Evolutionary conservation across 148 eudicot genomes (phyloP).

Genomic region (Suaeda aralocaspica): DNA sequence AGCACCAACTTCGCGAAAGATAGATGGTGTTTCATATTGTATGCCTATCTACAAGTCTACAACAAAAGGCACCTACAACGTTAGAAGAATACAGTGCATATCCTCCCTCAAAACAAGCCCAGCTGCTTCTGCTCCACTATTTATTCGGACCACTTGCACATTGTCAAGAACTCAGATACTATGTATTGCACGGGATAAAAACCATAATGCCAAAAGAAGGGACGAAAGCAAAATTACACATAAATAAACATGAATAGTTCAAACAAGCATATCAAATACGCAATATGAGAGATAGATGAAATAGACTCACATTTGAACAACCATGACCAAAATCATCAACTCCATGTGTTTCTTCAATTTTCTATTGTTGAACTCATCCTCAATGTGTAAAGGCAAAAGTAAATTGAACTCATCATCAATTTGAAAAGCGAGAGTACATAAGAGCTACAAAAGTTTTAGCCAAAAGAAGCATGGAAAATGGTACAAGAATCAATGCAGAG

Average conservation of each 20-base stretch:
- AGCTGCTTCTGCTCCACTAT: not conserved
- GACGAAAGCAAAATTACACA: not conserved
- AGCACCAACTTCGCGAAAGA: too few species aligned
- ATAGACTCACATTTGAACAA: not conserved
- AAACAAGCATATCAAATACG: not conserved
- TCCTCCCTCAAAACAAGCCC: not conserved
- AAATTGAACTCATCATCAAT: not conserved
- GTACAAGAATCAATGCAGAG: not conserved
- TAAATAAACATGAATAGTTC: not conserved
- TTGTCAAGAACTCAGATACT: not conserved
- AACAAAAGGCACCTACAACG: not conserved
- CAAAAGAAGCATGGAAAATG: slow-evolving; percentile 8
- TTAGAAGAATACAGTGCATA: not conserved
- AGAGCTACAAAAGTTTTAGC: slow-evolving; percentile 13
- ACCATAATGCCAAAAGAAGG: not conserved
- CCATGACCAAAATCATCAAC: not conserved
- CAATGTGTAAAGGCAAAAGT: slow-evolving; percentile 10
- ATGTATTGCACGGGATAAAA: not conserved
- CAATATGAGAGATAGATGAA: not conserved
- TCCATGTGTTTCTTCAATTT: not conserved
- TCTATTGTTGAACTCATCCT: not conserved
- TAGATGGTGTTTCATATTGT: not conserved
- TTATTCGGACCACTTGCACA: not conserved
- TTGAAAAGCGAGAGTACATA: not conserved
- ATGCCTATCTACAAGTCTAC: not conserved